A percentile compares a stretch with the other conserved stretches of the same genome.
phyloP scores from a whole-genome alignment of 768 basidiomycete species.

The Tricholoma bakamatsutake region DNA sequence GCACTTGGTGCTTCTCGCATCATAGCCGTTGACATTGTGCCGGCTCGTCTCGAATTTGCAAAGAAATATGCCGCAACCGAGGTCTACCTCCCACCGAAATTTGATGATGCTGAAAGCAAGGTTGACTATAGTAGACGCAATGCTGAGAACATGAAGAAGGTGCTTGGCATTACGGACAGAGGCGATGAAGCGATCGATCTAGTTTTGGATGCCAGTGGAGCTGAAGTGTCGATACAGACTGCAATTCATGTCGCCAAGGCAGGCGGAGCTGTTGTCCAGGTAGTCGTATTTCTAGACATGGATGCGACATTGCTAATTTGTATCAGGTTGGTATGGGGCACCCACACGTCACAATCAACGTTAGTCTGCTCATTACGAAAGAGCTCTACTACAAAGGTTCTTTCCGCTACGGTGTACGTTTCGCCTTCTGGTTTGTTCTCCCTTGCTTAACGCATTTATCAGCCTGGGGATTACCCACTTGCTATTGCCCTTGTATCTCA shows the following conservation, averaged over 20 bases:
- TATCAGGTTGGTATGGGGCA: conserved; percentile 81
- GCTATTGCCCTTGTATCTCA: conserved; percentile 79
- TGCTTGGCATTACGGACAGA: conserved; percentile 63
- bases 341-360: conserved; percentile 68
- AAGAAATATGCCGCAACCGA: conserved; percentile 81
- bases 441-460: conserved; percentile 3
- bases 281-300: conserved; percentile 14
- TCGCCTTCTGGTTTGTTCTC: neutral
- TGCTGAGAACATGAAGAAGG: conserved; percentile 56
- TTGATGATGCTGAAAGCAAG: conserved; percentile 59
- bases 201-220: conserved; percentile 89
- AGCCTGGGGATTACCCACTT: conserved; percentile 83
- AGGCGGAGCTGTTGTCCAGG: conserved; percentile 74
- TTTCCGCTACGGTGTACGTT: conserved; percentile 81
- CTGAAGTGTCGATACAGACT: conserved; percentile 89
- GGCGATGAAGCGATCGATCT: conserved; percentile 75
- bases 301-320: neutral
- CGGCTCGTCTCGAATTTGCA: conserved; percentile 79
- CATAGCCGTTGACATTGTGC: conserved; percentile 78
- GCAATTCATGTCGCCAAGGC: conserved; percentile 68
- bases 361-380: conserved; percentile 65
- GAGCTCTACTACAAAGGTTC: conserved; percentile 82
- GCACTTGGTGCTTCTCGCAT: conserved; percentile 83
- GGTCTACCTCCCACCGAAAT: conserved; percentile 54
- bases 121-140: conserved; percentile 70